A percentile compares a stretch with the other conserved stretches of the same genome.
phyloP scores from a whole-genome alignment of 805 yeast genomes.

The Cyberlindnera xishuangbannaensis region DNA sequence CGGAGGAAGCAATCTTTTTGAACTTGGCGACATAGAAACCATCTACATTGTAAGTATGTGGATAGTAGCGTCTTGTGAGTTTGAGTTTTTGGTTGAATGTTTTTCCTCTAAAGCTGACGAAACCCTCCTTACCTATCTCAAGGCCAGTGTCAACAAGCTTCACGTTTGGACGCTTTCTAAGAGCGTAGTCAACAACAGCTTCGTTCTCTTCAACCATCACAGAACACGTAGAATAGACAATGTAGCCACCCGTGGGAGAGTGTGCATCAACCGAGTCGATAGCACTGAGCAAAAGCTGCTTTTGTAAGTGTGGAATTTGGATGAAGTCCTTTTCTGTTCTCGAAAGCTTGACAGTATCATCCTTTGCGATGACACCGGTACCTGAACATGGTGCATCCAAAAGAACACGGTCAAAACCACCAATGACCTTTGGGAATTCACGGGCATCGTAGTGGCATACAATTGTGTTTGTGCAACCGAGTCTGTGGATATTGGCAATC shows the following conservation, averaged over 20 bases:
- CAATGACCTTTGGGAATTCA: conserved; percentile 96
- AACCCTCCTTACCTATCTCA: conserved; percentile 93
- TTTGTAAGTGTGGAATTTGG: conserved; percentile 94
- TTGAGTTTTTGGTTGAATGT: conserved; percentile 72
- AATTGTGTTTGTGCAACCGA: conserved; percentile 94
- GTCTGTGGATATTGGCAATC: conserved; percentile 94
- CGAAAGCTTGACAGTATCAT: conserved; percentile 86
- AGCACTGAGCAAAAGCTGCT: conserved; percentile 88
- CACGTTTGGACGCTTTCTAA: conserved; percentile 94
- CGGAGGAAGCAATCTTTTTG: conserved; percentile 82
- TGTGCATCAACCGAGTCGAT: conserved; percentile 95
- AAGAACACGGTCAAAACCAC: conserved; percentile 93
- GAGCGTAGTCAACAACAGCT: conserved; percentile 96
- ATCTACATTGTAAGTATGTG: conserved; percentile 97
- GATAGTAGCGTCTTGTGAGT: conserved; percentile 92
- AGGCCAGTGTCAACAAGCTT: conserved; percentile 89
- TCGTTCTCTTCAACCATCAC: conserved; percentile 98
- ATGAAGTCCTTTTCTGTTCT: conserved; percentile 96
- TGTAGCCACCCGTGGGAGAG: conserved; percentile 86
- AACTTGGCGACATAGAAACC: conserved; percentile 98
- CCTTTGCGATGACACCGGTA: conserved; percentile 98
- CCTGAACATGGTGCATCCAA: conserved; percentile 99
- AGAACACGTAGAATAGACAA: conserved; percentile 97
- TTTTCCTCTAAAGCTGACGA: conserved; percentile 89
- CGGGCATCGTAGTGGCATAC: conserved; percentile 98